Evolutionary conservation across 106 monocot genomes (phyloP).

Genomic region (Allium cepa): DNA sequence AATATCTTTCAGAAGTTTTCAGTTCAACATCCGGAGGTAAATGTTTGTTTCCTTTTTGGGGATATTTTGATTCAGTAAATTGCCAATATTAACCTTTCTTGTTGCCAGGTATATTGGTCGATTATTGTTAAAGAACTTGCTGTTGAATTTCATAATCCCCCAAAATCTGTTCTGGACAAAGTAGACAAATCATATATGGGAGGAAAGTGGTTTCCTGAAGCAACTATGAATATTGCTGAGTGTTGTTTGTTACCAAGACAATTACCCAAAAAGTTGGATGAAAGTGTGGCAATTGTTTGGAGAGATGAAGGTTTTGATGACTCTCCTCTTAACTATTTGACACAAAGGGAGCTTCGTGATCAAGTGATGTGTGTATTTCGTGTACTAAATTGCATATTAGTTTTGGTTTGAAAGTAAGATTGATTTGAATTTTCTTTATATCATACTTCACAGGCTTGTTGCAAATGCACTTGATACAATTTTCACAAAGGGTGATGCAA

Average conservation of each 20-base stretch:
- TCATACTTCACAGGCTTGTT: conserved; percentile 46
- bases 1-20: conserved; percentile 63
- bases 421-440: neutral
- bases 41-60: neutral
- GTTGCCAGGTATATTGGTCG: conserved; percentile 67
- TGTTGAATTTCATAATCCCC: conserved; percentile 41
- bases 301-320: conserved; percentile 69
- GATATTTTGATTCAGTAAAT: neutral
- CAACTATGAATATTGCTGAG: conserved; percentile 73
- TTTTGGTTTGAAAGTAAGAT: neutral
- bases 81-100: neutral
- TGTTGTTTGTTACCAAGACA: conserved; percentile 65
- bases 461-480: conserved; percentile 74
- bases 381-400: neutral
- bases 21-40: conserved; percentile 61
- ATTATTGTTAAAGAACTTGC: conserved; percentile 71
- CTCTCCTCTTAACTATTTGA: conserved; percentile 41
- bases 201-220: conserved; percentile 69
- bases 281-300: conserved; percentile 73
- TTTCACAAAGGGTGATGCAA: conserved; percentile 73
- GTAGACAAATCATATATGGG: conserved; percentile 48
- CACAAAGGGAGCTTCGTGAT: conserved; percentile 61
- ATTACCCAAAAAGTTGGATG: conserved; percentile 53
- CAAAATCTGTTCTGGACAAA: conserved; percentile 62
- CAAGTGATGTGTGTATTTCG: conserved; percentile 72